Evolutionary conservation across 2,329 filamentous ascomycete genomes (phyloP), one percentile per base, ranked within the genome.

Genomic region (Chaetomiaceae sp.): DNA sequence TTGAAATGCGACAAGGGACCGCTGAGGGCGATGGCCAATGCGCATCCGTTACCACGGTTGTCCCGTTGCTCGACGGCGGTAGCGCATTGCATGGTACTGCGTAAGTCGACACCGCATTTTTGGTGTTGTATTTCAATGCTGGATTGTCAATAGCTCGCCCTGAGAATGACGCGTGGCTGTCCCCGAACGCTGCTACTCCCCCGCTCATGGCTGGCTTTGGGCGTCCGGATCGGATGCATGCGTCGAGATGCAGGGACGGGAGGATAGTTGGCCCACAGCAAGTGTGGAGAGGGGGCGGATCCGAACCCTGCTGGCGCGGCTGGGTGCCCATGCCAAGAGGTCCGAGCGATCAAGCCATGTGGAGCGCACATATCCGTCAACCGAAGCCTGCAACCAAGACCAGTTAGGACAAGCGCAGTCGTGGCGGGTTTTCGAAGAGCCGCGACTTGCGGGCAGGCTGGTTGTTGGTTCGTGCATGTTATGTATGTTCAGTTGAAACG

Each of bases 211-310:
- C 18, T 32, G 20, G 37, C 20, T 14, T 33, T 45, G 20, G 29
- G 16, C 33, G 38, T 36, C 16, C 9, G 21, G 21, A 42, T 21
- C 32, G 33, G 40, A 33, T 23, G 23, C 55, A 51, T 32, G 55
- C 55, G 48, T 58, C 55, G 46, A 44, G 48, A 48, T 42, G 40
- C 36, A 40, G 25, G 18, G 25, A 20, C 16, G 20, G n/a, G 8
- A 21, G 38, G 29, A 44, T n/a, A 25, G 29, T n/a, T n/a, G 44
- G 37, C 7, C 21, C 23, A 27, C 16, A n/a, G 25, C n/a, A 18
- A 25, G 8, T 51, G 54, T 56, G 54, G 54, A 53, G 48, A 47
- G 20, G 23, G 48, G 23, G 48, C 47, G 55, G 51, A 52, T 43
- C 41, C 41, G 41, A 49, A 41, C 41, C 44, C 33, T 54, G 40